phyloP scores from a whole-genome alignment of 202 grass and related monocot genomes.

The Setaria italica region DNA sequence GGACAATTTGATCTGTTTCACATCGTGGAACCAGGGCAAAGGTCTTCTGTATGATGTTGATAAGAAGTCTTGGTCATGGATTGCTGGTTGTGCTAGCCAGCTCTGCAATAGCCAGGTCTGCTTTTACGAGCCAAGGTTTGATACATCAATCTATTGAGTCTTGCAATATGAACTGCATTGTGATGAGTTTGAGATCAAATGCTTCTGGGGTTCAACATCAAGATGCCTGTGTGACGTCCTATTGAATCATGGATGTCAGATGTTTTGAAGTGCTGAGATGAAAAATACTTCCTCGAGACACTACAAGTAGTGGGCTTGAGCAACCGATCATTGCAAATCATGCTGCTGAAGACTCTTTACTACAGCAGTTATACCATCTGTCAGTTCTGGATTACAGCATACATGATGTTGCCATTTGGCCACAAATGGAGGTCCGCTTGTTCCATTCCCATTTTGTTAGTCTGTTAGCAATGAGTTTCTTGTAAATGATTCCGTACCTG shows the following conservation, averaged over 20 bases:
- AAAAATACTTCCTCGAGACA: not conserved
- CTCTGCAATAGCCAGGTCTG: conserved; percentile 95
- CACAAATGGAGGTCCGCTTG: conserved; percentile 40
- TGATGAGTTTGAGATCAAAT: conserved; percentile 39
- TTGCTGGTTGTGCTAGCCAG: conserved; percentile 76
- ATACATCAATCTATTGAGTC: conserved; percentile 59
- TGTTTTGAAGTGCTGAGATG: conserved; percentile 16
- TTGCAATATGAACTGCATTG: conserved; percentile 22
- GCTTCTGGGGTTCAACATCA: conserved; percentile 21
- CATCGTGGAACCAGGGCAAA: conserved; percentile 96
- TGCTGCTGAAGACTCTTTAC: conserved; percentile 26
- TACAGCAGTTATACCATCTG: conserved; percentile 16
- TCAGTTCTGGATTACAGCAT: not conserved
- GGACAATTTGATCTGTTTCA: conserved; percentile 96
- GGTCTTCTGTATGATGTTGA: conserved; percentile 92
- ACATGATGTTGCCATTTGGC: not conserved
- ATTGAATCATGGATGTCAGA: not conserved
- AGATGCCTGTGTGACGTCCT: conserved; percentile 22
- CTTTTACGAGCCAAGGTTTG: conserved; percentile 92
- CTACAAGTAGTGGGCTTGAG: conserved; percentile 33
- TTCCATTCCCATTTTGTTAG: conserved; percentile 52
- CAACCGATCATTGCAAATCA: conserved; percentile 37
- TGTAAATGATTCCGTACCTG: conserved; percentile 48
- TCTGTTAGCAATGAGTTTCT: conserved; percentile 39
- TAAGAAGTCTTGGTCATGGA: conserved; percentile 94